Percentiles rank a stretch among this genome's conserved stretches.
These are phyloP conservation scores for Diphasiastrum complanatum DNA, from an alignment of 83 land plant species.

Conservation along the genomic window DNA sequence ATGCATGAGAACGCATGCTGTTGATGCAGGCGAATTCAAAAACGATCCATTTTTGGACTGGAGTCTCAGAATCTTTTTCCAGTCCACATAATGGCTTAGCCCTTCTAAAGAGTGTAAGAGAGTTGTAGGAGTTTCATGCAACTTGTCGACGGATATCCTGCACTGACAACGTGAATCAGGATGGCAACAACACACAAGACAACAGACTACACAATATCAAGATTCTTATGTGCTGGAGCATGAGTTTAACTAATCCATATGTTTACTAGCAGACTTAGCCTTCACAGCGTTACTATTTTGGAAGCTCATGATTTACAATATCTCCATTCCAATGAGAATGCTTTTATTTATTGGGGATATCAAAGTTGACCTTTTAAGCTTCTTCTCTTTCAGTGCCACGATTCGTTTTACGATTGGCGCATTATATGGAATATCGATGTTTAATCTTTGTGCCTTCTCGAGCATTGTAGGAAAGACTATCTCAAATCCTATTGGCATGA, in stretches of 20 bases:
- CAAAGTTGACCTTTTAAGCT: conserved; percentile 22
- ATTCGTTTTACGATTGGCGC: conserved; percentile 19
- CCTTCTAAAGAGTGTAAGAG: conserved; percentile 40
- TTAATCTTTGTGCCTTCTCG: conserved; percentile 26
- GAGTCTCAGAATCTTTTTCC: conserved; percentile 31
- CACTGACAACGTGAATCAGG: neutral
- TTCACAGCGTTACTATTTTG: no score
- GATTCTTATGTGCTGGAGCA: no score
- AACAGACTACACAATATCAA: neutral
- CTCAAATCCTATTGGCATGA: conserved; percentile 28
- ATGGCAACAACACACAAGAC: neutral
- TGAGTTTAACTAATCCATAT: no score
- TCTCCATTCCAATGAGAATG: no score
- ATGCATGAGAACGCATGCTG: conserved; percentile 32
- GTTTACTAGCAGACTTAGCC: no score
- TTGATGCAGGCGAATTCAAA: conserved; percentile 34
- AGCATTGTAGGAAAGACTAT: conserved; percentile 33
- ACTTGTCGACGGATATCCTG: conserved; percentile 34
- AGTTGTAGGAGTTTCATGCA: conserved; percentile 33
- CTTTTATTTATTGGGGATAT: no score
- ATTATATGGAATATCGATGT: conserved; percentile 30
- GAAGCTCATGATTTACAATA: no score
- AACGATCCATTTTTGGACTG: conserved; percentile 36
- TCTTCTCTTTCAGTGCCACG: conserved; percentile 12
- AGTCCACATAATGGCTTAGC: conserved; percentile 26